A percentile compares a stretch with the other conserved stretches of the same genome.
phyloP scores from a whole-genome alignment of 495 filamentous ascomycete genomes.

The Rhypophila decipiens region DNA sequence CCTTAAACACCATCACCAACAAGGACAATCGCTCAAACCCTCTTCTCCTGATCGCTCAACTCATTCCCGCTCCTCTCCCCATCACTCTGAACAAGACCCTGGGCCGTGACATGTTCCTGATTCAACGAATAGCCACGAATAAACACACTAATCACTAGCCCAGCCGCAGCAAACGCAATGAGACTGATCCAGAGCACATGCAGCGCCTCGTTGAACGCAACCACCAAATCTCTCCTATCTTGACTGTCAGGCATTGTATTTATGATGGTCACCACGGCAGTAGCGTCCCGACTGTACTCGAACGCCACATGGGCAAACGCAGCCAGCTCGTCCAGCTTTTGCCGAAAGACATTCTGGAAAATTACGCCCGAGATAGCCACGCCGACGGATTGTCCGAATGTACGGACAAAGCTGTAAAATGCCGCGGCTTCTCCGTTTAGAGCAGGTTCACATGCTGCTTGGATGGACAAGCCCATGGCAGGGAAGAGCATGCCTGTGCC shows the following conservation, averaged over 20 bases:
- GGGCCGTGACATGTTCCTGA: constrained; percentile 16
- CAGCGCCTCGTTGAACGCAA: constrained; percentile 51
- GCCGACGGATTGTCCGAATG: constrained; percentile 43
- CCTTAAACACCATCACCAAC: no score
- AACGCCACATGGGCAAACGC: constrained; percentile 38
- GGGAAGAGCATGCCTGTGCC: constrained; percentile 49
- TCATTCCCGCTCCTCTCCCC: not conserved
- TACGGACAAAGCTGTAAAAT: constrained; percentile 52
- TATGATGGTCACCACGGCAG: constrained; percentile 53
- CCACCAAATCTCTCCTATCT: constrained; percentile 38
- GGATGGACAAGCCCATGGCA: constrained; percentile 40
- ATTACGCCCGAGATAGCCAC: constrained; percentile 48
- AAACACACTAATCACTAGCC: constrained; percentile 11
- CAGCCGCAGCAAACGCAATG: constrained; percentile 17
- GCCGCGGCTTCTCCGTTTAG: constrained; percentile 33
- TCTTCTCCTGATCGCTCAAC: not conserved
- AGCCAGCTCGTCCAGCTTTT: constrained; percentile 38
- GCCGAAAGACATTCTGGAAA: constrained; percentile 57
- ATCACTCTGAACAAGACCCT: constrained; percentile 1
- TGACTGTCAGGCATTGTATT: constrained; percentile 42
- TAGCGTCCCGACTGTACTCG: constrained; percentile 50
- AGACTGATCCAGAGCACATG: constrained; percentile 53
- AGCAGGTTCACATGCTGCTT: constrained; percentile 29
- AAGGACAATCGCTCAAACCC: no score
- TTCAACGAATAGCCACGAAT: constrained; percentile 13